Percentiles rank a stretch among this genome's conserved stretches.
Conservation (phyloP, 2,329 filamentous ascomycete species). For the Dactylellina drechsleri region DNA sequence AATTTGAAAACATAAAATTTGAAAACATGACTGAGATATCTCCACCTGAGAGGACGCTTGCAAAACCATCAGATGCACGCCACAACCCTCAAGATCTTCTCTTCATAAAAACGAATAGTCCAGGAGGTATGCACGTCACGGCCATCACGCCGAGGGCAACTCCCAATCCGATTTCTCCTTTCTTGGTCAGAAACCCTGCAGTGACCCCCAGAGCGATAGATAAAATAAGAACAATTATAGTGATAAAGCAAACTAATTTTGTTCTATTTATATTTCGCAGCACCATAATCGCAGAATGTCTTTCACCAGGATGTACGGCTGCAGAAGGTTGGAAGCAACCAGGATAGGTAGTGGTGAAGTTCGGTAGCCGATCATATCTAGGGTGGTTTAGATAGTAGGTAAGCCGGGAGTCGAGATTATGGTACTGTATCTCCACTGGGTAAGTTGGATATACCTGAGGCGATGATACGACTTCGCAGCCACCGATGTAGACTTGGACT, state of each 20-base stretch:
- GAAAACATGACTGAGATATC: no score
- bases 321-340: constrained; percentile 4
- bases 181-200: constrained; percentile 1
- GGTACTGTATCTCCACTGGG: not conserved
- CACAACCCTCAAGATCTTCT: not conserved
- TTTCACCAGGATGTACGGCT: not conserved
- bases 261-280: not conserved
- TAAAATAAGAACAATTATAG: not conserved
- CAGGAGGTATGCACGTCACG: not conserved
- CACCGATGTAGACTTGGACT: constrained; percentile 2
- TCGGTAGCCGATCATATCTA: not conserved
- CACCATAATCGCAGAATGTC: not conserved
- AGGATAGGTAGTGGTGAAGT: not conserved
- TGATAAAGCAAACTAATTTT: not conserved
- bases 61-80: no score
- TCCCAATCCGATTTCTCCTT: constrained; percentile 7
- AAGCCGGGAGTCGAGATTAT: not conserved
- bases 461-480: constrained; percentile 1
- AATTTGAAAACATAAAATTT: no score
- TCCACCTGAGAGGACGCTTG: no score
- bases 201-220: not conserved
- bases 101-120: not conserved
- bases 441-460: not conserved
- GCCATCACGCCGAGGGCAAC: constrained; percentile 3
- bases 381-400: constrained; percentile 9